Conservation (phyloP, 2,329 filamentous ascomycete genomes). For the Diaporthe humulicola region DNA sequence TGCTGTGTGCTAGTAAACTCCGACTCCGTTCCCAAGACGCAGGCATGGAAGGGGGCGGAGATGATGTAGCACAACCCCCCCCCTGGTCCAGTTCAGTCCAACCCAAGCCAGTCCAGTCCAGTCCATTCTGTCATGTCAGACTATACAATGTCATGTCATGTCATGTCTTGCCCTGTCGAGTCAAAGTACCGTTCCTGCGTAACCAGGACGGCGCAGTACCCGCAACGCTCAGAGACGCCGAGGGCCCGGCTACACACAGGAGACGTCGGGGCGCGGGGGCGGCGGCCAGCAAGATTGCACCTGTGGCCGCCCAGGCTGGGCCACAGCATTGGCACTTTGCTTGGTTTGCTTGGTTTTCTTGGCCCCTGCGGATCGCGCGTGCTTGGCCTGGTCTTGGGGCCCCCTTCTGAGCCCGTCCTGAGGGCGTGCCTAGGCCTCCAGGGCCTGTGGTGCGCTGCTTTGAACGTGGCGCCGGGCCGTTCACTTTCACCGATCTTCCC, state of each 20-base stretch:
- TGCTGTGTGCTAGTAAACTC: no score
- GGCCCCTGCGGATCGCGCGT: slow-evolving; percentile 22
- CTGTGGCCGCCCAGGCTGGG: slow-evolving; percentile 5
- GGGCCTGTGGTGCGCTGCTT: background rate
- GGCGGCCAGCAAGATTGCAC: slow-evolving; percentile 6
- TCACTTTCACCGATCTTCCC: slow-evolving; percentile 3
- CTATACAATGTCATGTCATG: background rate
- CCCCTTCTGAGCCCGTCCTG: slow-evolving; percentile 8
- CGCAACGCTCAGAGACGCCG: slow-evolving; percentile 12
- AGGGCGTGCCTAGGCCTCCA: slow-evolving; percentile 9
- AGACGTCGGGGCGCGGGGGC: background rate
- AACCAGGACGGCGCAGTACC: background rate
- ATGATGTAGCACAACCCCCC: slow-evolving; percentile 22
- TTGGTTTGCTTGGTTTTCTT: slow-evolving; percentile 36
- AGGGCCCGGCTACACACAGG: slow-evolving; percentile 5
- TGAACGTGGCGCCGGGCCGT: slow-evolving; percentile 20
- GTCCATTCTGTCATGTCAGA: background rate
- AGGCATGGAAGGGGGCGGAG: background rate
- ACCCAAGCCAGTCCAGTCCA: no score
- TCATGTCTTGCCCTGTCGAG: background rate
- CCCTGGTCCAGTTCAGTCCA: background rate
- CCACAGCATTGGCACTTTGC: slow-evolving; percentile 33
- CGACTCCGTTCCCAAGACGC: background rate
- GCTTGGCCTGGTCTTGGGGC: slow-evolving; percentile 23
- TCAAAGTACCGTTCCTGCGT: slow-evolving; percentile 12